Evolutionary conservation across 345 rosid species (phyloP).

Genomic region (Moricandia moricandioides): DNA sequence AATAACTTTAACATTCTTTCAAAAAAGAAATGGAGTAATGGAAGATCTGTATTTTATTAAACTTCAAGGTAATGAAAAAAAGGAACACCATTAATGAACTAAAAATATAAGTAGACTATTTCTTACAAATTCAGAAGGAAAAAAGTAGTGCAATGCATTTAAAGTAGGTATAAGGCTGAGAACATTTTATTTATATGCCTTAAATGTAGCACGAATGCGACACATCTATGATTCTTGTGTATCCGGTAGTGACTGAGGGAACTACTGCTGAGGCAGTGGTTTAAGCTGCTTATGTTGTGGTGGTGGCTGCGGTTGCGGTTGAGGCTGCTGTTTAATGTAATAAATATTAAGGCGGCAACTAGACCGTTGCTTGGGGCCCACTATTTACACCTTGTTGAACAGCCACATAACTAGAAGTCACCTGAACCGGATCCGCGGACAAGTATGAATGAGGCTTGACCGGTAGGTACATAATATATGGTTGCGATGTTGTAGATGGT

Average conservation of each 20-base stretch:
- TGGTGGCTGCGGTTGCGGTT: not conserved
- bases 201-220: not conserved
- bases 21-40: not conserved
- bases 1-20: too few species aligned
- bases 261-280: conserved; percentile 7
- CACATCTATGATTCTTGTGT: conserved; percentile 12
- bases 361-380: conserved; percentile 2
- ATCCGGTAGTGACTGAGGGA: conserved; percentile 6
- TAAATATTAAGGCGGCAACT: conserved; percentile 17
- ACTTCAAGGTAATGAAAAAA: not conserved
- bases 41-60: not conserved
- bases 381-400: not conserved
- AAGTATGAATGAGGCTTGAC: not conserved
- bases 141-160: not conserved
- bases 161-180: not conserved
- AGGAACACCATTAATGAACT: not conserved
- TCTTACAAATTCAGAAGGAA: not conserved
- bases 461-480: conserved; percentile 24
- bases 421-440: not conserved
- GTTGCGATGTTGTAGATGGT: conserved; percentile 6
- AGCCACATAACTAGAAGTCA: not conserved
- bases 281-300: not conserved
- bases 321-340: not conserved
- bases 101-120: not conserved
- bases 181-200: not conserved